These are phyloP conservation scores for Polygonum aviculare DNA, from an alignment of 148 eudicot genomes.

Conservation along the genomic window DNA sequence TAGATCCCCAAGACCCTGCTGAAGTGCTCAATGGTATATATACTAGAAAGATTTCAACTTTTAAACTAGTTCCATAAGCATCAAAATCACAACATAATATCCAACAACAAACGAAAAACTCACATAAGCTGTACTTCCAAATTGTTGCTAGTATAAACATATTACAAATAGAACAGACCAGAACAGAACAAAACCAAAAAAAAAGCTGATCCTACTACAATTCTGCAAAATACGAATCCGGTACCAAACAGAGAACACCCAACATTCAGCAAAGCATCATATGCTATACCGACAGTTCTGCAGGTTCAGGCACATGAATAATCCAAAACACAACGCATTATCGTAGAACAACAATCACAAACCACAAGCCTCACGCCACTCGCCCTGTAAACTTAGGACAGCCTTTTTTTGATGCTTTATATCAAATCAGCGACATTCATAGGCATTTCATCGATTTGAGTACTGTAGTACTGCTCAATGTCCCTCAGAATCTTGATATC, in stretches of 20 bases:
- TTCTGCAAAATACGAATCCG: background rate
- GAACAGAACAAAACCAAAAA: background rate
- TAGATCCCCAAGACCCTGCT: no score
- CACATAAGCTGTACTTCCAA: background rate
- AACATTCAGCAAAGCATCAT: conserved; percentile 2
- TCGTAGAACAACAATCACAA: background rate
- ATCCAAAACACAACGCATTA: background rate
- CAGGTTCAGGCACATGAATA: background rate
- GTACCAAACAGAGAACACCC: background rate
- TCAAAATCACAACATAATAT: background rate
- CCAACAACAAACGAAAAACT: background rate
- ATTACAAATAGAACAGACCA: background rate
- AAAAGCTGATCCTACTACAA: conserved; percentile 4
- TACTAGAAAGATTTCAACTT: background rate
- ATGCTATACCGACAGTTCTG: background rate
- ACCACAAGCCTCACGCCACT: background rate
- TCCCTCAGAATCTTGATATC: conserved; percentile 85
- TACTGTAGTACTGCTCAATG: conserved; percentile 89
- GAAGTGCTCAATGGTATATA: no score
- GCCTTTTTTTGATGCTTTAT: conserved; percentile 14
- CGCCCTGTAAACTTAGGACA: background rate
- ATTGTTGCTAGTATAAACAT: background rate
- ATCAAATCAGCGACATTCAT: conserved; percentile 94
- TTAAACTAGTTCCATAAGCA: background rate
- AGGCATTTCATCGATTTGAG: conserved; percentile 94